Evolutionary conservation across 2,329 filamentous ascomycete genomes (phyloP), one percentile per base, ranked within the genome.

Genomic region (Endoconidiophora laricicola): DNA sequence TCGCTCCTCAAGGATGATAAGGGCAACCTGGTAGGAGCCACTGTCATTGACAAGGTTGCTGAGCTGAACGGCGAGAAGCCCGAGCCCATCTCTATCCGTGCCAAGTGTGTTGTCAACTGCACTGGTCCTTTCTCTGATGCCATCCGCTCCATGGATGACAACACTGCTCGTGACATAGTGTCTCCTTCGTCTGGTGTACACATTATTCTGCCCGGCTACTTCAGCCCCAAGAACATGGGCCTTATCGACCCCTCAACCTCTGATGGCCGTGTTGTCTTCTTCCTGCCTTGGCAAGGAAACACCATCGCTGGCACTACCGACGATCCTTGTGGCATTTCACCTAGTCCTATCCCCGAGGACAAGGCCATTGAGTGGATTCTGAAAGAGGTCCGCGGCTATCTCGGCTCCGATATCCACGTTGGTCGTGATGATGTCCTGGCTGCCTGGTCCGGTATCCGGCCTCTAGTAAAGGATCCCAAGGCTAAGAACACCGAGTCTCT

Each of bases 221-320:
- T 83, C 69, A 84, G 81, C 58, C 86, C 86, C 41, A 74, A 79
- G 18, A 81, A 87, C 60, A 91, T 93, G 85, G 86, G 86, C 54
- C 71, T 93, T 39, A 84, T 93, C 58, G 86, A 94, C 59, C 86
- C 86, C 4, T 78, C 79, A 39, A 91, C 86, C 2, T 93, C 86
- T 1, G 86, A 93, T 60, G 86, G 86, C 18, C 78, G 86, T 61
- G 86, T 93, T 46, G 90, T 93, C 60, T 93, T 93, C 76, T 93
- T 94, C 72, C 72, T 93, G 39, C 86, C 86, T 20, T 93, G 86
- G 86, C 86, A 93, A 67, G 86, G 86, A 45, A 91, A 91, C 66
- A 93, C 86, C 12, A 91, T 93, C 60, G 86, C 86, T 43, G 86
- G 86, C 54, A 93, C 86, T 4, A 93, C 86, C 6, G 86, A 93